Percentiles rank a stretch among this genome's conserved stretches.
These are phyloP conservation scores for Dryadomyces sulphureus DNA, from an alignment of 2,329 filamentous ascomycete genomes.

Conservation along the genomic window DNA sequence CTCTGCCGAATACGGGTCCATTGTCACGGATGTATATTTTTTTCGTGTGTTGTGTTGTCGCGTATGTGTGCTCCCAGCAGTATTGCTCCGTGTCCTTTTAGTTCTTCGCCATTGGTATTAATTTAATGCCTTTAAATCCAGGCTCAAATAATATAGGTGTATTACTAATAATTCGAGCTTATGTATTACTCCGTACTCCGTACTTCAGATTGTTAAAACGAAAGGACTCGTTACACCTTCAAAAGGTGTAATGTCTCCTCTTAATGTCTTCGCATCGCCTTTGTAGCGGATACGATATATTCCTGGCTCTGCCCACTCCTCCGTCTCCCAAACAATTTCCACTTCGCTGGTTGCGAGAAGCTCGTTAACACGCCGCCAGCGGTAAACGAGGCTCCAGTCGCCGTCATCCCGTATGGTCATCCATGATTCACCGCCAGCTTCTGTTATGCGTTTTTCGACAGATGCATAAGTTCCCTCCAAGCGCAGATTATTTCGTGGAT, in stretches of 20 bases:
- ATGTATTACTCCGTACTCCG: too few species aligned
- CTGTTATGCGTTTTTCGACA: slow-evolving; percentile 45
- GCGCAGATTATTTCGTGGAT: slow-evolving; percentile 76
- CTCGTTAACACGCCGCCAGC: slow-evolving; percentile 60
- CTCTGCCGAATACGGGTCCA: slow-evolving; percentile 58
- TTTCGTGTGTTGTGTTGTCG: background rate
- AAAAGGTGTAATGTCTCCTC: slow-evolving; percentile 50
- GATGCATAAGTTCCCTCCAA: slow-evolving; percentile 65
- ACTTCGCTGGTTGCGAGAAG: slow-evolving; percentile 65
- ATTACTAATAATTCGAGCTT: background rate
- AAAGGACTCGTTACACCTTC: slow-evolving; percentile 47
- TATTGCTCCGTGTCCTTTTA: background rate
- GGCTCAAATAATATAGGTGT: background rate
- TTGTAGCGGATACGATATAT: slow-evolving; percentile 71
- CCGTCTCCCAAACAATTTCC: slow-evolving; percentile 66
- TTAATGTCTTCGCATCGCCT: slow-evolving; percentile 60
- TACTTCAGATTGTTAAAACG: slow-evolving; percentile 35
- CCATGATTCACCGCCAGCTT: slow-evolving; percentile 33
- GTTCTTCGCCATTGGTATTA: background rate
- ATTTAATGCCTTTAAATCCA: background rate
- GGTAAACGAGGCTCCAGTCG: slow-evolving; percentile 73
- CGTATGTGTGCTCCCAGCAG: background rate
- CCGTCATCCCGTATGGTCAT: slow-evolving; percentile 50
- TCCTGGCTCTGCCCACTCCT: slow-evolving; percentile 42
- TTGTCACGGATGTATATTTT: background rate